Conservation (phyloP, 2,329 filamentous ascomycete species). For the Scytalidium lignicola region DNA sequence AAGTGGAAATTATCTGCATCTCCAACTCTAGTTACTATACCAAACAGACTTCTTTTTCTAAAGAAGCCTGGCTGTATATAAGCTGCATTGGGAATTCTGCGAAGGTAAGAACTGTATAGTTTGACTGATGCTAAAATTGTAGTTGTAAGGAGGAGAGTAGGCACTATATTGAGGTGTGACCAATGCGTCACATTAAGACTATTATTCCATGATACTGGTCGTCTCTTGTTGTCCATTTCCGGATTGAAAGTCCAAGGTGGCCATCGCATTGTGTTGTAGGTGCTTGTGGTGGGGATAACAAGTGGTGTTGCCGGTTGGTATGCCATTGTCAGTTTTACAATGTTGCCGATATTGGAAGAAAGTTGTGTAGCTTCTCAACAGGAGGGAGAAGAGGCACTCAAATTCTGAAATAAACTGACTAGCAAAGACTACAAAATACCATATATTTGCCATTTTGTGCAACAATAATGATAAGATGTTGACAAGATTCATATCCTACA, state of each 20-base stretch:
- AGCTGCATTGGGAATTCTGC: slow-evolving; percentile 73
- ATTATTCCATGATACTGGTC: slow-evolving; percentile 34
- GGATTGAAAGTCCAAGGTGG: slow-evolving; percentile 15
- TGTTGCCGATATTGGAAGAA: no score
- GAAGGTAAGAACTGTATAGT: slow-evolving; percentile 71
- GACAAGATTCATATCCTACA: no score
- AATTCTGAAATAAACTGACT: no score
- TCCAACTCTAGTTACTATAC: slow-evolving; percentile 86
- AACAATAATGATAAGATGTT: no score
- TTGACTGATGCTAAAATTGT: slow-evolving; percentile 49
- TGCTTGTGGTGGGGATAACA: background rate
- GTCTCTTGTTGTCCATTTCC: slow-evolving; percentile 24
- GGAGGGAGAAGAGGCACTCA: no score
- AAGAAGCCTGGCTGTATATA: slow-evolving; percentile 73
- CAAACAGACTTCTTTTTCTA: slow-evolving; percentile 70
- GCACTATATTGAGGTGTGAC: slow-evolving; percentile 47
- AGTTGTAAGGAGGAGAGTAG: slow-evolving; percentile 48
- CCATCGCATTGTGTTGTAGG: slow-evolving; percentile 37
- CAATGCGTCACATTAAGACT: slow-evolving; percentile 45
- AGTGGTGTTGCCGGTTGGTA: background rate
- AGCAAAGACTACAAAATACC: no score
- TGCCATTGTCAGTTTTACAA: no score
- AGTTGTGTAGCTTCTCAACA: no score
- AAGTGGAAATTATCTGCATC: slow-evolving; percentile 95
- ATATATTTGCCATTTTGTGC: no score